Evolutionary conservation across 2,329 filamentous ascomycete genomes (phyloP), one percentile per base, ranked within the genome.

Genomic region (Metarhizium humberi): DNA sequence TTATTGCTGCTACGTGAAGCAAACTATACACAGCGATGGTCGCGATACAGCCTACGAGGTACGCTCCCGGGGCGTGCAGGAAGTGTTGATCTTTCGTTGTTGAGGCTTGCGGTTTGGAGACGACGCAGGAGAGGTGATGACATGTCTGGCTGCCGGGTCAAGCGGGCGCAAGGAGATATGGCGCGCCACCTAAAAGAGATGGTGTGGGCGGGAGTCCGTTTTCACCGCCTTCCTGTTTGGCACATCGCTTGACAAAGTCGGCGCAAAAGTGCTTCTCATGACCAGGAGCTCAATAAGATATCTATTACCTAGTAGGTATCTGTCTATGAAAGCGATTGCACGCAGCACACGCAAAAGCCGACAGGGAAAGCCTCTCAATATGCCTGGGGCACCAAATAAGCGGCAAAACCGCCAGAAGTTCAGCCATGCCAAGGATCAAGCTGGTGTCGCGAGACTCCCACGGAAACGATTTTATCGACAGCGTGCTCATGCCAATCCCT

Each of bases 401-500:
- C 78, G 77, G 57, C 78, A 82, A 63, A 85, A 85, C 74, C 84
- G 87, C 60, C 79, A 84, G 56, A 79, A 80, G 57, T 88, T 87
- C 66, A 83, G 81, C 62, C 77, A 77, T 55, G 72, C 76, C 53
- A 77, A 78, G 52, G 72, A 73, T 42, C 74, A 80, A 59, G 76
- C 80, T 66, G 76, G 72, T 25, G 72, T 74, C 43, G 73, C 82
- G 7, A 79, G 84, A 64, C 74, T 96, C 64, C 94, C 94, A 10
- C 87, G 90, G 73, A 99, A 99, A 78, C 92, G 88, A 75, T 96
- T 94, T 75, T 99, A 96, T 71, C 84, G 94, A 55, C 94, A 99
- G 73, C 83, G 94, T 70, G 94, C 94, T 42, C 94, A 99, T 74
- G 94, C 94, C 59, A 99, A 99, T 75, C 92, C 92, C 6, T 99